Evolutionary conservation across 306 rosid genomes (phyloP), one percentile per base, ranked within the genome.

Genomic region (Senna tora): DNA sequence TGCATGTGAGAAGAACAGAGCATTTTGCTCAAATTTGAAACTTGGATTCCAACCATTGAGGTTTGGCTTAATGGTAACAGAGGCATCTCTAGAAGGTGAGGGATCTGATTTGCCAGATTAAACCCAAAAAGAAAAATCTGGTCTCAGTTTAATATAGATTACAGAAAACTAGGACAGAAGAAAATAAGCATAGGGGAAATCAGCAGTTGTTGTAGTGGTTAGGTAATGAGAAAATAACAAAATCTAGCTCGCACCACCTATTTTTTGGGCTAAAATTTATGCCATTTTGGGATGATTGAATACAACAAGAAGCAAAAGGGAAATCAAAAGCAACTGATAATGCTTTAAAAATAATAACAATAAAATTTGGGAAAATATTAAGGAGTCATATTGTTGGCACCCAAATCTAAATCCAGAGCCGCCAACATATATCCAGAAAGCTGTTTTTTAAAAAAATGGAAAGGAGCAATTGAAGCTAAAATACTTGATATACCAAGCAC

Each of bases 151-250:
- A 39, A 22, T 32, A 13, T 16, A 67, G 52, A 12, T n/a, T n/a
- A n/a, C n/a, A n/a, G 30, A 25, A 43, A 62, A 75, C n/a, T 22
- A 65, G 61, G 61, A 47, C 49, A 75, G 11, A 67, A 68, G 34
- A 65, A 71, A 25, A 25, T 58, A 33, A 62, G 38, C 75, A 72
- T 57, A 78, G 38, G 74, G 50, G 9, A 72, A 74, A 78, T 71
- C 67, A 39, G 52, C 59, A 43, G 30, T 3, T 53, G 30, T 3
- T 53, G 36, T 17, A 55, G 20, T 21, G 55, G 41, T 25, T 11
- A 9, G 4, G 50, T 64, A 66, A 68, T 28, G 20, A 45, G 47
- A 65, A 53, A 54, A 58, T 38, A 56, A 71, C 28, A 74, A 42
- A 51, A 53, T 30, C 20, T 6, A 65, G 21, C 45, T 13, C 47